A percentile compares a stretch with the other conserved stretches of the same genome.
These are phyloP conservation scores for Neurospora sublineolata DNA, from an alignment of 495 filamentous ascomycete species.

Conservation along the genomic window DNA sequence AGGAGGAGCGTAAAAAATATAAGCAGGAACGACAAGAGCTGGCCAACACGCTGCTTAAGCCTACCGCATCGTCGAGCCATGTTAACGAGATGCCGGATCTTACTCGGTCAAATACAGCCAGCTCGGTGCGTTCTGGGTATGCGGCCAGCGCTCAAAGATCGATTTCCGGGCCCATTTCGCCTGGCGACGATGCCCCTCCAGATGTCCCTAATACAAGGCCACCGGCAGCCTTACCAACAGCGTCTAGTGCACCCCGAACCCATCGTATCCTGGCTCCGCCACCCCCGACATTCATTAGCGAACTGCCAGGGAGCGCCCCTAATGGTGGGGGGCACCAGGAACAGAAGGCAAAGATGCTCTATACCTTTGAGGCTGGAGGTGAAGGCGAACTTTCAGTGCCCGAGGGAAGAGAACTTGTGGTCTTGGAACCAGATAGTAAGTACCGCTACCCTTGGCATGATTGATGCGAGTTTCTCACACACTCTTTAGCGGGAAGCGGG, in stretches of 20 bases:
- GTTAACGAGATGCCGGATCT: constrained; percentile 45
- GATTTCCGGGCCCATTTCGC: constrained; percentile 47
- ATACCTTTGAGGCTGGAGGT: constrained; percentile 65
- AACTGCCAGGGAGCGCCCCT: constrained; percentile 41
- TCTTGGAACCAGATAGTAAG: constrained; percentile 86
- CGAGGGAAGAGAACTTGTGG: constrained; percentile 61
- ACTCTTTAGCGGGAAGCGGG: constrained; percentile 65
- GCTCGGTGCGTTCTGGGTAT: constrained; percentile 81
- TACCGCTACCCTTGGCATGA: constrained; percentile 2
- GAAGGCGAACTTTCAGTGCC: constrained; percentile 71
- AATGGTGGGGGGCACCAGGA: constrained; percentile 32
- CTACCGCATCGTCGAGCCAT: constrained; percentile 25
- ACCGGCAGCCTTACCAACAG: constrained; percentile 7
- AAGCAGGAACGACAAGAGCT: constrained; percentile 73
- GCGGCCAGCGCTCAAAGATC: constrained; percentile 68
- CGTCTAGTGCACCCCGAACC: constrained; percentile 34
- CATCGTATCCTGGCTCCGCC: constrained; percentile 78
- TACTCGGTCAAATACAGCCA: constrained; percentile 82
- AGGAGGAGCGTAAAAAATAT: constrained; percentile 88
- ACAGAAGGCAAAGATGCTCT: constrained; percentile 78
- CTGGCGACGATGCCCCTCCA: constrained; percentile 33
- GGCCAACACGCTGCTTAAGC: constrained; percentile 48
- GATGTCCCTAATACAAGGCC: constrained; percentile 24
- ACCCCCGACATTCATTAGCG: constrained; percentile 63
- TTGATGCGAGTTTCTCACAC: constrained; percentile 1